Percentiles rank a stretch among this genome's conserved stretches.
Evolutionary conservation across 495 filamentous ascomycete genomes (phyloP).

Genomic region (Cercophora newfieldiana): DNA sequence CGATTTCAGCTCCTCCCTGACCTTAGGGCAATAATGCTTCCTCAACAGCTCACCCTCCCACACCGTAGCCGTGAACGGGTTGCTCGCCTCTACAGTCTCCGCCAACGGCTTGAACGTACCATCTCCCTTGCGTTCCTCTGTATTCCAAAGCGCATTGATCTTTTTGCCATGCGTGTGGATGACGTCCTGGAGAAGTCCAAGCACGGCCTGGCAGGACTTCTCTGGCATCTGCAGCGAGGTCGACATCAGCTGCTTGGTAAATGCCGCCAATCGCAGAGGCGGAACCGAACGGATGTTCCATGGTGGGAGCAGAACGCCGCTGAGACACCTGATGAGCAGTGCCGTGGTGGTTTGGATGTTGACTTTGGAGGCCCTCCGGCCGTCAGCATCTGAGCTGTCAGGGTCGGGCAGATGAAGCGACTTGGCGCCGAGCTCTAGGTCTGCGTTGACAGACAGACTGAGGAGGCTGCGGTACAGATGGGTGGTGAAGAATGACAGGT

Average conservation of each 20-base stretch:
- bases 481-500: constrained; percentile 90
- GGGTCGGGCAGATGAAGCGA: constrained; percentile 80
- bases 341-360: constrained; percentile 93
- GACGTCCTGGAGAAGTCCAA: constrained; percentile 73
- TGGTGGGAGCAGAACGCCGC: constrained; percentile 70
- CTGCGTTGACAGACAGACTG: constrained; percentile 72
- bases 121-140: constrained; percentile 84
- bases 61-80: constrained; percentile 84
- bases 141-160: constrained; percentile 43
- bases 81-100: constrained; percentile 72
- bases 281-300: constrained; percentile 61
- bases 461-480: constrained; percentile 86
- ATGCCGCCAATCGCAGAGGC: constrained; percentile 79
- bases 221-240: constrained; percentile 82
- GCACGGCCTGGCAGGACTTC: constrained; percentile 75
- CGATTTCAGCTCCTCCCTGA: constrained; percentile 69
- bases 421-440: constrained; percentile 81
- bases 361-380: constrained; percentile 63
- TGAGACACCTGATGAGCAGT: constrained; percentile 81
- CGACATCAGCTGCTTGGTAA: constrained; percentile 88
- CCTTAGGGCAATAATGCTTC: constrained; percentile 82
- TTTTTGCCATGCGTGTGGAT: constrained; percentile 54
- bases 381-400: constrained; percentile 41
- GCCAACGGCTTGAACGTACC: constrained; percentile 54
- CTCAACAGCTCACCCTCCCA: constrained; percentile 92